phyloP scores from a whole-genome alignment of 345 rosid genomes.

The Conringia planisiliqua region DNA sequence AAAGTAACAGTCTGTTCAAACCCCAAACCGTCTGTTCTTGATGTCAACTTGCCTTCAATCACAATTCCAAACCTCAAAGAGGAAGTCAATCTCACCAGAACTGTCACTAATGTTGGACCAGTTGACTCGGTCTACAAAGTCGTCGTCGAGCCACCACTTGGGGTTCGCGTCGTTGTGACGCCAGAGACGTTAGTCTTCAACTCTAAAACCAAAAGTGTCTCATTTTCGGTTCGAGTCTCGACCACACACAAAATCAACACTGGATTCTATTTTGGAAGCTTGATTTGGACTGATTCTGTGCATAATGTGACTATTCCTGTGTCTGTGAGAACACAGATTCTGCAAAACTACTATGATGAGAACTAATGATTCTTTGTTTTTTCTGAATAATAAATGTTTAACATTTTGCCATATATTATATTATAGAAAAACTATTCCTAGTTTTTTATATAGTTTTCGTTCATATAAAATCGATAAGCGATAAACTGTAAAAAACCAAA shows the following conservation, averaged over 20 bases:
- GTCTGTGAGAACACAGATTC: conserved; percentile 35
- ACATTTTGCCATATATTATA: no score
- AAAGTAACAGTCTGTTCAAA: conserved; percentile 21
- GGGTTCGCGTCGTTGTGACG: conserved; percentile 9
- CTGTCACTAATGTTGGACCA: conserved; percentile 42
- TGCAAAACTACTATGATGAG: not conserved
- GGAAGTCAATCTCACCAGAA: conserved; percentile 28
- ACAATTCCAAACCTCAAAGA: conserved; percentile 23
- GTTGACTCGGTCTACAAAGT: conserved; percentile 28
- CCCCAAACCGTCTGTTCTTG: conserved; percentile 5
- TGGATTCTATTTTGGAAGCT: conserved; percentile 41
- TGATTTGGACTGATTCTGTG: conserved; percentile 32
- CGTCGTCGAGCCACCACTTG: conserved; percentile 30
- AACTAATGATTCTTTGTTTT: not conserved
- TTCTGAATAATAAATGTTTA: no score
- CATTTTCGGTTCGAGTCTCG: conserved; percentile 24
- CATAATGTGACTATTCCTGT: conserved; percentile 36
- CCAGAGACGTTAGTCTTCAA: conserved; percentile 29
- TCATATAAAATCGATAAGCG: no score
- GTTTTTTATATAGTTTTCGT: no score
- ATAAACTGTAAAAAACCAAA: no score
- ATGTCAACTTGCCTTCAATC: conserved; percentile 47
- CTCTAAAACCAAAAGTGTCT: conserved; percentile 7
- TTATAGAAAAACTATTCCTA: no score
- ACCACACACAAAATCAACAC: conserved; percentile 31